These are phyloP conservation scores for Claviceps arundinis DNA, from an alignment of 2,329 filamentous ascomycete species.

Conservation along the genomic window DNA sequence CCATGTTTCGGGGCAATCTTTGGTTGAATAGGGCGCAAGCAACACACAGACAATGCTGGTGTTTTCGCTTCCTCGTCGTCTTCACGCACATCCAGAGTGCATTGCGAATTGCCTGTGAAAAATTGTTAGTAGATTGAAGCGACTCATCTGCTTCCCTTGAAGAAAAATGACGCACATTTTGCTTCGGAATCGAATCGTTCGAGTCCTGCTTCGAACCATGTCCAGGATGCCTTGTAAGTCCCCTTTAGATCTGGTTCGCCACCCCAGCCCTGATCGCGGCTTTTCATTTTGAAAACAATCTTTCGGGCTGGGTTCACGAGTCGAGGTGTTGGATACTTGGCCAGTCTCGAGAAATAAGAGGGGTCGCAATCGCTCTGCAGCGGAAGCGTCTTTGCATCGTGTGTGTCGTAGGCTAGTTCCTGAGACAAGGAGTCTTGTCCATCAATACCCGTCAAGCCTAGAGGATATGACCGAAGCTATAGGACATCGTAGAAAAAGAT, in stretches of 20 bases:
- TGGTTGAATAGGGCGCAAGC: constrained; percentile 25
- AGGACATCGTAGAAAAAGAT: constrained; percentile 1
- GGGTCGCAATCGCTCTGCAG: constrained; percentile 15
- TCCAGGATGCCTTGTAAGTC: constrained; percentile 36
- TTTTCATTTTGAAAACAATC: constrained; percentile 44
- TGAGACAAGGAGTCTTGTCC: constrained; percentile 15
- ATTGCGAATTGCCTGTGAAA: constrained; percentile 15
- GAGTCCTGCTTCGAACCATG: constrained; percentile 51
- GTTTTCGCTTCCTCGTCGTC: constrained; percentile 9
- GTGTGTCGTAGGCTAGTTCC: constrained; percentile 17
- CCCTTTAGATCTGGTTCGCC: constrained; percentile 18
- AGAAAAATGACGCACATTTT: constrained; percentile 13
- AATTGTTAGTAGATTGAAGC: constrained; percentile 1
- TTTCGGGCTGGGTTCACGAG: constrained; percentile 41
- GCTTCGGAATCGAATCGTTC: constrained; percentile 36
- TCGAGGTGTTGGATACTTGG: constrained; percentile 25
- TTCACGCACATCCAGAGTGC: constrained; percentile 17
- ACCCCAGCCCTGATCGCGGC: constrained; percentile 47
- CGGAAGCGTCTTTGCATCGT: constrained; percentile 15
- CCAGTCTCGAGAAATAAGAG: constrained; percentile 19
- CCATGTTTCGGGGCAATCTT: constrained; percentile 7
- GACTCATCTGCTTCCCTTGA: not conserved
- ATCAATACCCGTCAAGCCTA: constrained; percentile 20
- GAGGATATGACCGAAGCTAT: constrained; percentile 24
- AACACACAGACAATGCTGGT: constrained; percentile 19